Evolutionary conservation across 169 alveolate species (phyloP).

Genomic region (Babesia ovis): DNA sequence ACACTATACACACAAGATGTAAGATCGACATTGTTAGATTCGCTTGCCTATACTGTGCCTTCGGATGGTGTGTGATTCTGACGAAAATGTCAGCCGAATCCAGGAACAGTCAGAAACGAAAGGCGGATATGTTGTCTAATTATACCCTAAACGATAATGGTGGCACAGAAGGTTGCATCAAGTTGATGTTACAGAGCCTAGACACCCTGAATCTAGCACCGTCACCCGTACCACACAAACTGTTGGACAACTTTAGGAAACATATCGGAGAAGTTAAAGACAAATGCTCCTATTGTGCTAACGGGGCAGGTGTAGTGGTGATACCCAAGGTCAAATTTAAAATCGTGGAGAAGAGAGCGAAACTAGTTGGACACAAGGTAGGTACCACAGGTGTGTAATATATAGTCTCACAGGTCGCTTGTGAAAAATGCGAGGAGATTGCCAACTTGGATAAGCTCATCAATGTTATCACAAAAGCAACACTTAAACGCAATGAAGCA

Average conservation of each 20-base stretch:
- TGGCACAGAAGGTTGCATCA: neutral
- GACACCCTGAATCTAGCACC: slow-evolving; percentile 7
- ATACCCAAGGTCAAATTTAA: slow-evolving; percentile 35
- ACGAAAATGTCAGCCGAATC: too few species aligned
- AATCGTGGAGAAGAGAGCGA: slow-evolving; percentile 17
- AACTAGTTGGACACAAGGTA: slow-evolving; percentile 39
- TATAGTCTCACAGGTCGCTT: slow-evolving; percentile 32
- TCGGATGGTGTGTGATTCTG: too few species aligned
- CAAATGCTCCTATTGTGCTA: slow-evolving; percentile 4
- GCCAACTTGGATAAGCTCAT: slow-evolving; percentile 2
- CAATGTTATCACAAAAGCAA: neutral
- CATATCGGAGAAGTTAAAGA: neutral
- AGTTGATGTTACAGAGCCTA: neutral
- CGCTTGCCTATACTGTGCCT: too few species aligned
- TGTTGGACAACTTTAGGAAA: neutral
- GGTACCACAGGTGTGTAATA: neutral
- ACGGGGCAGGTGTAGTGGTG: neutral
- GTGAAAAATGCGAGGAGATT: slow-evolving; percentile 29
- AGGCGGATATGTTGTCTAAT: too few species aligned
- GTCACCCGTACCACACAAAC: slow-evolving; percentile 9
- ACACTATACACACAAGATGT: too few species aligned
- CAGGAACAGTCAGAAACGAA: too few species aligned
- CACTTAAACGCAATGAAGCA: slow-evolving; percentile 6
- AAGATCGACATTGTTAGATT: too few species aligned
- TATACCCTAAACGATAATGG: too few species aligned